A percentile compares a stretch with the other conserved stretches of the same genome.
These are phyloP conservation scores for Yarrowia deformans DNA, from an alignment of 805 yeast genomes.

Conservation along the genomic window DNA sequence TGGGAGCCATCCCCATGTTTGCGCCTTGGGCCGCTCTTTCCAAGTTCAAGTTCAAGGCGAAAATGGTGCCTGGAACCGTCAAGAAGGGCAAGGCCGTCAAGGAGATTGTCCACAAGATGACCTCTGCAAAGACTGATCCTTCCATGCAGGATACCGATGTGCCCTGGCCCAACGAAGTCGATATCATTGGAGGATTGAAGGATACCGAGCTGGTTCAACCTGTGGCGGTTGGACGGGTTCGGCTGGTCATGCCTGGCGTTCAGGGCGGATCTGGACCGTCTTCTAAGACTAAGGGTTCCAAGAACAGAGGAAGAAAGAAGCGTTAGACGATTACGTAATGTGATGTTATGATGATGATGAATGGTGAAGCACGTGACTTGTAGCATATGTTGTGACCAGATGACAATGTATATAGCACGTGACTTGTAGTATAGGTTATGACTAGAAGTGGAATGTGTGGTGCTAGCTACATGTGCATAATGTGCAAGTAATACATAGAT, in stretches of 20 bases:
- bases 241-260: conserved; percentile 52
- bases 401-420: too few relatives aligned
- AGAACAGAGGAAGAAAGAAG: conserved; percentile 26
- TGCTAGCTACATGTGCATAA: too few relatives aligned
- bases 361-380: too few relatives aligned
- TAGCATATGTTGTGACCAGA: too few relatives aligned
- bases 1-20: conserved; percentile 80
- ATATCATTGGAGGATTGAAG: conserved; percentile 61
- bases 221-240: conserved; percentile 75
- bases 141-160: conserved; percentile 57
- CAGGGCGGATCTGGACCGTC: conserved; percentile 39
- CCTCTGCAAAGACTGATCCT: conserved; percentile 49
- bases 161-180: conserved; percentile 78
- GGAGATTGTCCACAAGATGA: conserved; percentile 69
- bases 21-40: conserved; percentile 89
- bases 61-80: conserved; percentile 76
- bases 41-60: conserved; percentile 80
- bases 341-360: too few relatives aligned
- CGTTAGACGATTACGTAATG: background rate
- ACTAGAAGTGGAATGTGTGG: too few relatives aligned
- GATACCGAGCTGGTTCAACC: conserved; percentile 71
- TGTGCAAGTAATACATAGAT: too few relatives aligned
- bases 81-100: conserved; percentile 88
- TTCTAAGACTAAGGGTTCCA: conserved; percentile 12
- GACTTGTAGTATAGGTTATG: too few relatives aligned